phyloP scores from a whole-genome alignment of 306 rosid genomes.

The Cajanus cajan region DNA sequence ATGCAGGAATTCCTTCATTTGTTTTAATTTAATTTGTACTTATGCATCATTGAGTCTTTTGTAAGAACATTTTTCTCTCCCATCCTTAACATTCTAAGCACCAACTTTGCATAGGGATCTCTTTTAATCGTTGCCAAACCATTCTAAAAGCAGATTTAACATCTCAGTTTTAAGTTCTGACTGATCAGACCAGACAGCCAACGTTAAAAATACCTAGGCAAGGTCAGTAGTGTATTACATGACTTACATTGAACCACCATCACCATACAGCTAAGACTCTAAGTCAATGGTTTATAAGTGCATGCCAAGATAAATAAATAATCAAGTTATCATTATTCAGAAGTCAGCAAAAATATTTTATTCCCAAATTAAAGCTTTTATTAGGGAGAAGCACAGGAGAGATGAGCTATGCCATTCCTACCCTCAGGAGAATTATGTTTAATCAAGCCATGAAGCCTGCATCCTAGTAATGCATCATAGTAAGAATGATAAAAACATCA shows the following conservation, averaged over 20 bases:
- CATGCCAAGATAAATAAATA: not conserved
- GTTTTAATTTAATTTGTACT: not conserved
- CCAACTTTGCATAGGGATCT: not conserved
- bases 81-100: not conserved
- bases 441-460: constrained; percentile 12
- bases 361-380: not conserved
- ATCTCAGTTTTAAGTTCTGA: constrained; percentile 9
- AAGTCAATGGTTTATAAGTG: not conserved
- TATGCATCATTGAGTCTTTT: not conserved
- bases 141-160: not conserved
- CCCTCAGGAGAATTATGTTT: not conserved
- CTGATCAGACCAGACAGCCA: not conserved
- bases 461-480: constrained; percentile 16
- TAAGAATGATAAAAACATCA: constrained; percentile 28
- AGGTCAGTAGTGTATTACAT: not conserved
- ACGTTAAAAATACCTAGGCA: not conserved
- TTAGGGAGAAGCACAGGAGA: constrained; percentile 12
- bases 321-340: not conserved
- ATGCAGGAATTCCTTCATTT: not conserved
- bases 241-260: not conserved
- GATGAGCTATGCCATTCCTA: constrained; percentile 3
- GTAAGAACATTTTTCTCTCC: not conserved
- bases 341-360: not conserved
- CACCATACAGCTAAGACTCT: not conserved
- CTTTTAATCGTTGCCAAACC: not conserved